Base-by-base conservation (phyloP, 2,329 filamentous ascomycete species). In the Ascochyta viciae-villosae region DNA sequence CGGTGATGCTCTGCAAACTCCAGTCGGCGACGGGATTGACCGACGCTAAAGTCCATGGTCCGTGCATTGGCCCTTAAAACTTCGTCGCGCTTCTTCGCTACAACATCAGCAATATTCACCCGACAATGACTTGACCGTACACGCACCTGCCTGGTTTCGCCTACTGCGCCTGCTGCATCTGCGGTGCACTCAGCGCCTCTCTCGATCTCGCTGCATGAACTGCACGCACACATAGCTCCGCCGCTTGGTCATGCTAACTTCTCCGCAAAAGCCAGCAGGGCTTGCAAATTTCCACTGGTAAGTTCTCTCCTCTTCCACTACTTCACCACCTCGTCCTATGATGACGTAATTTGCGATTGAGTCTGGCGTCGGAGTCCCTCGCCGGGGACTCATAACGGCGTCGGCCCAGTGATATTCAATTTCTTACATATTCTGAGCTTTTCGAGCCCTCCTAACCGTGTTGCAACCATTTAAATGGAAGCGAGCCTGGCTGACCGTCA, bases 271-370 rank as follows among this genome's bases (percentile, higher is more conserved):
- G 42, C 50, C 40, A 38, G 54, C 40, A 53, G 22, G 34, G 40
- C 41, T 35, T 57, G 31, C 43, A 43, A 27, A 22, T 35, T 26
- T 45, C 24, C 16, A 63, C 50, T 63, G 61, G 69, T 72, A 69
- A 55, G 70, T 68, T 41, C 24, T 13, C 54, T 33, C 38, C 39
- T 55, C 50, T 39, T 56, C 43, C 51, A 53, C 33, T 29, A 34
- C 16, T 16, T 8, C 27, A 53, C 33, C 33, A 29, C 47, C 46
- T 44, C 60, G 39, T 70, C 65, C 75, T 68, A 89, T 91, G 93
- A 96, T 96, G 92, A 89, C 83, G 90, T 91, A 96, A 96, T 97
- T 97, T 97, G 92, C 93, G 92, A 94, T 94, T 96, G 92, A 97
- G 89, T 85, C 83, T 81, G 78, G 78, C 78, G 82, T 87, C 87